These are phyloP conservation scores for Phoma sp. DNA, from an alignment of 2,329 filamentous ascomycete species.

Conservation along the genomic window DNA sequence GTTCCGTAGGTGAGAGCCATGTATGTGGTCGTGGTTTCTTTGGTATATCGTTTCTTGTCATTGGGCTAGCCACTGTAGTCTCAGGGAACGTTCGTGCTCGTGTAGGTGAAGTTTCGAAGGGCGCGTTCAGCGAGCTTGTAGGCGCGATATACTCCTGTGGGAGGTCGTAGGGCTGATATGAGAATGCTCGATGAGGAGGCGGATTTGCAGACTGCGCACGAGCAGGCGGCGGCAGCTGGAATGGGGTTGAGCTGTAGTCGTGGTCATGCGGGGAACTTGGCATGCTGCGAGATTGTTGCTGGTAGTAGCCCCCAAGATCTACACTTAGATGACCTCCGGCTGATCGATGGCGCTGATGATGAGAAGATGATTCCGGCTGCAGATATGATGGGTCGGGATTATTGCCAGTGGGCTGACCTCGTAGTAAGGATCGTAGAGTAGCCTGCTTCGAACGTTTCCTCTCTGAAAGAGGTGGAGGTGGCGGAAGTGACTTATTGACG, in stretches of 20 bases:
- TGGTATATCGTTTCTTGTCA: constrained; percentile 24
- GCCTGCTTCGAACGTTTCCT: constrained; percentile 32
- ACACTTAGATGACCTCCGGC: constrained; percentile 28
- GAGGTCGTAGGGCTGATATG: constrained; percentile 26
- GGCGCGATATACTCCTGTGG: constrained; percentile 5
- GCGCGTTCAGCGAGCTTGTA: constrained; percentile 25
- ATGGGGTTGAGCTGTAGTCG: constrained; percentile 14
- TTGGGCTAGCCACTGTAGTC: constrained; percentile 21
- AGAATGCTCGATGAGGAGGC: constrained; percentile 19
- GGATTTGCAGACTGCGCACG: constrained; percentile 33
- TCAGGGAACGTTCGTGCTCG: constrained; percentile 40
- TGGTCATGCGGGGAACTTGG: constrained; percentile 39
- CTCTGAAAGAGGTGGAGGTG: constrained; percentile 30
- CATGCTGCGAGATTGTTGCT: constrained; percentile 42
- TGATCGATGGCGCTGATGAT: constrained; percentile 30
- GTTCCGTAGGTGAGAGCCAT: constrained; percentile 43
- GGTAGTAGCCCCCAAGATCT: constrained; percentile 26
- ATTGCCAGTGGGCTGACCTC: constrained; percentile 31
- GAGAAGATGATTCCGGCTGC: constrained; percentile 1
- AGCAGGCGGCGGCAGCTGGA: constrained; percentile 19
- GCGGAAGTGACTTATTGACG: constrained; percentile 40
- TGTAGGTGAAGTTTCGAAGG: constrained; percentile 30
- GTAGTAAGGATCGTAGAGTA: constrained; percentile 34
- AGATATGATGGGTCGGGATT: constrained; percentile 19
- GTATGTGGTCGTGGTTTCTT: constrained; percentile 40